Evolutionary conservation across 371 early-diverging fungal genomes (phyloP), one percentile per base, ranked within the genome.

Genomic region (Mucor irregularis): DNA sequence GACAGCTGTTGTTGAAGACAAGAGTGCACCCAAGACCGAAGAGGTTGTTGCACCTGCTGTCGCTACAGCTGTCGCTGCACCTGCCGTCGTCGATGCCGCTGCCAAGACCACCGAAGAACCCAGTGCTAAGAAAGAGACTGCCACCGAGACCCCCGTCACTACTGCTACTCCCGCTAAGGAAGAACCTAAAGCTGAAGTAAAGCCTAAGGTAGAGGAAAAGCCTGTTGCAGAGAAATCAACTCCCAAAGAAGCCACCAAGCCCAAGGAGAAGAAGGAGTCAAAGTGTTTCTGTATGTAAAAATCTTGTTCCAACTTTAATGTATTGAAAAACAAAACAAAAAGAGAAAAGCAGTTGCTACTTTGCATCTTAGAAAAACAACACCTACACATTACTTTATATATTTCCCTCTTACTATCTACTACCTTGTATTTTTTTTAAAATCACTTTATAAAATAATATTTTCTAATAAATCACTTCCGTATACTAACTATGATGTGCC

Each of bases 61-160:
- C 2, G 39, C 8, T 7, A 28, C 16, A 13, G 26, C 21, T 33
- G 35, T 22, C 21, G 16, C 14, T 45, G 31, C 26, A 10, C 48
- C 90, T 16, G 55, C 58, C 37, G 66, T 56, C 19, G 69, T 62
- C 48, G 63, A 62, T 0, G 69, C 78, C 10, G 76, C 89, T 28
- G 76, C 80, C 61, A 38, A 38, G 4, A 78, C 85, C 13, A 63
- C 73, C 24, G 76, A 49, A 37, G 45, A 44, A n/a, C 45, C 45
- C n/a, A n/a, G n/a, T 44, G 24, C 45, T 25, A 44, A 26, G 8
- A 46, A 43, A 43, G 26, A 43, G n/a, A 16, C 16, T 5, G 44
- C 24, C 14, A 24, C 44, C n/a, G 44, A n/a, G n/a, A n/a, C n/a
- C n/a, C n/a, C n/a, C n/a, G n/a, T n/a, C n/a, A n/a, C n/a, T n/a